Evolutionary conservation across 768 basidiomycete genomes (phyloP), one percentile per base, ranked within the genome.

Genomic region (Tylopilus vinaceipallidus): DNA sequence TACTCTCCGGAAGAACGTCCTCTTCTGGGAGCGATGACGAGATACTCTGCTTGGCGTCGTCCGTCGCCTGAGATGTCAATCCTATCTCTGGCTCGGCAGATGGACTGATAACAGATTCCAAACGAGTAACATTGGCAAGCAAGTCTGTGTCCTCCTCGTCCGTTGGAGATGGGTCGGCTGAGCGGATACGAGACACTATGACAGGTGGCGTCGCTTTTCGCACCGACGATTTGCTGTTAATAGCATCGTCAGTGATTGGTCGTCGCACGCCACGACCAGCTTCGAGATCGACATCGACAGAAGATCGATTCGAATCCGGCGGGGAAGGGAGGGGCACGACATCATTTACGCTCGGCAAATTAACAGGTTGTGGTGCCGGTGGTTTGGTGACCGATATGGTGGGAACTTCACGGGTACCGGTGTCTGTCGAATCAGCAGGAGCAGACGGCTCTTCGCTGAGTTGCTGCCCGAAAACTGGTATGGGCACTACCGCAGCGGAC

Each of bases 351-450:
- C 81, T 86, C 1, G 89, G 89, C 17, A 91, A 71, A 45, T 77
- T 75, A 12, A 91, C 80, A 39, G 88, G 88, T 45, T 73, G 66
- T 13, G 89, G 89, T 0, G 78, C 81, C 2, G 88, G 87, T 9
- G 84, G 76, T 70, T 83, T 88, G 27, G 84, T 83, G 49, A 87
- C 69, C 19, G 83, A 78, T 46, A 85, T 82, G 13, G 71, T 75
- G 22, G 85, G 84, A 45, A 83, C 47, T 49, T 67, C 39, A 2
- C 57, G 52, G 34, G 62, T 43, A 37, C 48, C 39, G 38, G 19
- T n/a, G 47, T 61, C 54, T 30, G 66, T 57, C 22, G 61, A 57
- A 43, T 64, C 59, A 49, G 63, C 47, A 37, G 60, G 52, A 23
- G 62, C 35, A 42, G 52, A 35, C 9, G 66, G 32, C 27, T 56